These are phyloP conservation scores for Xylaria sp. DNA, from an alignment of 2,329 filamentous ascomycete genomes.

Conservation along the genomic window DNA sequence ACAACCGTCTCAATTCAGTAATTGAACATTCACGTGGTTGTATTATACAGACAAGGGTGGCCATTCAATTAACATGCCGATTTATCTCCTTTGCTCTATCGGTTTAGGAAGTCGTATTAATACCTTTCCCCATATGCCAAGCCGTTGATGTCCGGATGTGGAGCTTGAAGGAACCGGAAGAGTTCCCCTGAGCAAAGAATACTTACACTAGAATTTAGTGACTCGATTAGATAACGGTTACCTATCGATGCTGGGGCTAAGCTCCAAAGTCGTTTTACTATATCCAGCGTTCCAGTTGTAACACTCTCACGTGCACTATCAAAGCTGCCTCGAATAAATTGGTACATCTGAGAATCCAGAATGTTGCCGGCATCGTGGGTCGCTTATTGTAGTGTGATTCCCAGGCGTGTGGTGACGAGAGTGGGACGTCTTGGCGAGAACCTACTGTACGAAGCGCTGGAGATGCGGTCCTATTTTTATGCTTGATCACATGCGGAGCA, in stretches of 20 bases:
- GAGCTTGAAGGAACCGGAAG: constrained; percentile 11
- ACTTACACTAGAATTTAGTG: not conserved
- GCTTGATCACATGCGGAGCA: constrained; percentile 4
- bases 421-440: not conserved
- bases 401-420: constrained; percentile 1
- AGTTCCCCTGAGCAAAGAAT: constrained; percentile 7
- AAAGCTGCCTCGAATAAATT: not conserved
- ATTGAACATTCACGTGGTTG: no score
- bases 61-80: not conserved
- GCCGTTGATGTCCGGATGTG: constrained; percentile 9
- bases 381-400: not conserved
- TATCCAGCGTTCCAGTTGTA: not conserved
- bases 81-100: not conserved
- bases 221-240: not conserved
- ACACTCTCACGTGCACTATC: constrained; percentile 4
- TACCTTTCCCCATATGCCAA: constrained; percentile 1
- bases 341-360: not conserved
- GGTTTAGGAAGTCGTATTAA: not conserved
- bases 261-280: not conserved
- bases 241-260: not conserved
- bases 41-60: not conserved
- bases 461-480: not conserved
- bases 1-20: not conserved
- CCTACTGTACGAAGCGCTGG: not conserved
- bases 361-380: not conserved